Conservation (phyloP, 2,329 filamentous ascomycete species). For the Cercospora sp. region DNA sequence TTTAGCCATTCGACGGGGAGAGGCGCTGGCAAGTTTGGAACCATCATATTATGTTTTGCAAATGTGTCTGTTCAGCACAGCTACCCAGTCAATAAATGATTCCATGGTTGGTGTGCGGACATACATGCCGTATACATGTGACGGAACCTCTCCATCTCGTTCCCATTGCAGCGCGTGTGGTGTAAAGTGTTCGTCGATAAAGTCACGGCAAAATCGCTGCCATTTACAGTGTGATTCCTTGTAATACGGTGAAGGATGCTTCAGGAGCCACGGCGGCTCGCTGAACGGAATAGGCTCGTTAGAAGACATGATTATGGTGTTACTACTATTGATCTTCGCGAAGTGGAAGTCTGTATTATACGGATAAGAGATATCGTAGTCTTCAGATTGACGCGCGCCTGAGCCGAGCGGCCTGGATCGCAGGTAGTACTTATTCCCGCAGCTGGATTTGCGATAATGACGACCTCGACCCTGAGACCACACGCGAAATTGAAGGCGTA, state of each 20-base stretch:
- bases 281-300: constrained; percentile 42
- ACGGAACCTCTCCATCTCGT: constrained; percentile 37
- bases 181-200: constrained; percentile 68
- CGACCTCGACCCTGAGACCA: background rate
- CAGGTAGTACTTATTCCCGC: background rate
- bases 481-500: background rate
- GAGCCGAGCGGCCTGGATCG: background rate
- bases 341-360: background rate
- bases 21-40: constrained; percentile 73
- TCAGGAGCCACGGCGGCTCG: constrained; percentile 79
- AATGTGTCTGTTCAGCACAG: constrained; percentile 56
- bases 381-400: background rate
- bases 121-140: background rate
- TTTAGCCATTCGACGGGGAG: constrained; percentile 71
- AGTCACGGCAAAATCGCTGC: constrained; percentile 68
- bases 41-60: constrained; percentile 69
- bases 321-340: background rate
- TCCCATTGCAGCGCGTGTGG: constrained; percentile 77
- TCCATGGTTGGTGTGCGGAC: background rate
- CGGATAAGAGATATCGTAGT: background rate
- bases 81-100: constrained; percentile 31
- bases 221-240: constrained; percentile 69
- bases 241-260: constrained; percentile 78
- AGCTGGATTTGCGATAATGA: background rate
- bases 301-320: background rate